phyloP scores from a whole-genome alignment of 2,329 filamentous ascomycete species.

The Graphiopsis chlorocephala region DNA sequence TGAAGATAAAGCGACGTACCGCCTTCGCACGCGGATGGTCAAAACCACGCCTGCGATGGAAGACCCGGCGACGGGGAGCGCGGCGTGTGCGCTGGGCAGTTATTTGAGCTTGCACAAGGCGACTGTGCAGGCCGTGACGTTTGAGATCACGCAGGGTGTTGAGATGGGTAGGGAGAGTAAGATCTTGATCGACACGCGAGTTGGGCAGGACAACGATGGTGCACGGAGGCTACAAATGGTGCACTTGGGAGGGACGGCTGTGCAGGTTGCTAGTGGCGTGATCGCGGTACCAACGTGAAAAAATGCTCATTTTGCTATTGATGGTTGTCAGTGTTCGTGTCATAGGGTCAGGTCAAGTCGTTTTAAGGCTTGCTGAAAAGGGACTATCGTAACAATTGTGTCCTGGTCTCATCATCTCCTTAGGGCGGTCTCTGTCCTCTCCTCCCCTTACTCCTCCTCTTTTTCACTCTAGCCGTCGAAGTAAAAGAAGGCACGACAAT shows the following conservation, averaged over 20 bases:
- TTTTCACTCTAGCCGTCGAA: background rate
- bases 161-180: conserved; percentile 53
- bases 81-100: conserved; percentile 45
- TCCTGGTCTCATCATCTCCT: background rate
- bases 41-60: conserved; percentile 35
- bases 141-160: conserved; percentile 48
- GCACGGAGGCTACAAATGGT: conserved; percentile 41
- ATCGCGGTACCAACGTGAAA: background rate
- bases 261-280: conserved; percentile 34
- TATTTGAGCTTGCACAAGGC: conserved; percentile 42
- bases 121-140: conserved; percentile 34
- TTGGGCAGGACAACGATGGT: conserved; percentile 34
- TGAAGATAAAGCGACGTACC: conserved; percentile 26
- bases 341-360: background rate
- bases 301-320: background rate
- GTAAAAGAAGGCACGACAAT: background rate
- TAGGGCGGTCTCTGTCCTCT: background rate
- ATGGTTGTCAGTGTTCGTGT: background rate
- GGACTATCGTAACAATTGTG: background rate
- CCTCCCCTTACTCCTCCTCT: background rate
- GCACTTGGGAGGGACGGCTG: conserved; percentile 35
- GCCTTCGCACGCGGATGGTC: background rate
- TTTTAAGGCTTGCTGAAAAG: background rate
- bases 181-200: conserved; percentile 45
- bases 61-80: conserved; percentile 52